Evolutionary conservation across 306 rosid genomes (phyloP), one percentile per base, ranked within the genome.

Genomic region (Acacia melanoxylon): DNA sequence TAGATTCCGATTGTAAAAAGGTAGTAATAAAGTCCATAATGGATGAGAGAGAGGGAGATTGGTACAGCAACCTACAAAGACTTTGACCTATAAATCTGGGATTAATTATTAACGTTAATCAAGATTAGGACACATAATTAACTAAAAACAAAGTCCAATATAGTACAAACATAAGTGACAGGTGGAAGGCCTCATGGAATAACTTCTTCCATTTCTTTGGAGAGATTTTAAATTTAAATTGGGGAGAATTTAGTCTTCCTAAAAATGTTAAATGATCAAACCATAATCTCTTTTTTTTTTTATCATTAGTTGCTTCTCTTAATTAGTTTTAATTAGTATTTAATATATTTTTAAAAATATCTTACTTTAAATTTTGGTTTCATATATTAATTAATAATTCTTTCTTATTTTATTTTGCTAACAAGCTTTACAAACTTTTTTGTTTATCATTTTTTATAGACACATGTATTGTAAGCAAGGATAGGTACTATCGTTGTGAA

Each of bases 91-190:
- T 40, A 24, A 51, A 68, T 78, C 63, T 62, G 62, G 52, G 5
- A 37, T 19, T 44, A 37, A 6, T n/a, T 62, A 37, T 37, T 37
- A 67, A 41, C 63, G 17, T 13, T 67, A 79, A 86, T 80, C 74
- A 73, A 72, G 78, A 69, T 80, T 74, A 29, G 80, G 83, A 59
- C 49, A 68, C 68, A 3, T 74, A 83, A 66, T 83, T 80, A 80
- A 77, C 29, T 81, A 75, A 56, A 63, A 73, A 41, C 37, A 11
- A 2, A 72, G 76, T 86, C 83, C 61, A 76, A 16, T 17, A 80
- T 66, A 10, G 25, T 48, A 48, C 52, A 48, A 12, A 13, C 52
- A 14, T 1, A 79, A 8, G 68, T 25, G 52, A 81, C 83, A 82
- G 79, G 66, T 82, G 75, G 78, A 49, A 82, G 76, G 31, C 56